Evolutionary conservation across 176 grass and related monocot genomes (phyloP).

Genomic region (Zea luxurians): DNA sequence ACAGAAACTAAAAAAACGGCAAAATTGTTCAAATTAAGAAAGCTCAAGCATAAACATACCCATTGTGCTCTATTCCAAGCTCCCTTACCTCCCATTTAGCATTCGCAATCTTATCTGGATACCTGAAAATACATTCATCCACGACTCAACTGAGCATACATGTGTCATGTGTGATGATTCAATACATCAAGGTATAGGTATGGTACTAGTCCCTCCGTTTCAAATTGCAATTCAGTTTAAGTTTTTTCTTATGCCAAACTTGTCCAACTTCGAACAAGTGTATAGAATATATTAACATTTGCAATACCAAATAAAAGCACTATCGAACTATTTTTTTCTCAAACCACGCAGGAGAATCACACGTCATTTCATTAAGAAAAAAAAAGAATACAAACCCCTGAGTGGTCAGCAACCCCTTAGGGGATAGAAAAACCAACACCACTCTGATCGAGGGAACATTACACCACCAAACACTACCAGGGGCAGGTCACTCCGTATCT

Average conservation of each 20-base stretch:
- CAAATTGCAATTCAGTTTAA: background rate
- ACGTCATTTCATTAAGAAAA: too few species aligned
- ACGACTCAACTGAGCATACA: slow-evolving; percentile 27
- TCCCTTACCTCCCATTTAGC: slow-evolving; percentile 99
- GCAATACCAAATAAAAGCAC: background rate
- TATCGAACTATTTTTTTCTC: background rate
- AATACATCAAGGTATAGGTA: slow-evolving; percentile 17
- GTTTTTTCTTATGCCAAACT: background rate
- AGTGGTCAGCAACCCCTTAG: too few species aligned
- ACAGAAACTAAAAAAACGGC: slow-evolving; percentile 19
- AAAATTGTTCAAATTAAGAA: slow-evolving; percentile 26
- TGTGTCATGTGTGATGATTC: background rate
- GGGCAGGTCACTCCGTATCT: too few species aligned
- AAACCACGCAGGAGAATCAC: too few species aligned
- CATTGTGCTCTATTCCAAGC: slow-evolving; percentile 98
- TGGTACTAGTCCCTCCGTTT: background rate
- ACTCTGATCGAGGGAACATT: too few species aligned
- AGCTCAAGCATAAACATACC: slow-evolving; percentile 60
- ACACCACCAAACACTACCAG: too few species aligned
- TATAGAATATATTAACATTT: background rate
- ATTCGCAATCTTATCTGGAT: slow-evolving; percentile 94
- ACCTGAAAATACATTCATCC: slow-evolving; percentile 56
- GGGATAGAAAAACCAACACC: too few species aligned
- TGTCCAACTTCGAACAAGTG: background rate
- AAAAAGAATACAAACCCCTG: too few species aligned